Evolutionary conservation across 306 rosid genomes (phyloP).

Genomic region (Rubus parviflorus): DNA sequence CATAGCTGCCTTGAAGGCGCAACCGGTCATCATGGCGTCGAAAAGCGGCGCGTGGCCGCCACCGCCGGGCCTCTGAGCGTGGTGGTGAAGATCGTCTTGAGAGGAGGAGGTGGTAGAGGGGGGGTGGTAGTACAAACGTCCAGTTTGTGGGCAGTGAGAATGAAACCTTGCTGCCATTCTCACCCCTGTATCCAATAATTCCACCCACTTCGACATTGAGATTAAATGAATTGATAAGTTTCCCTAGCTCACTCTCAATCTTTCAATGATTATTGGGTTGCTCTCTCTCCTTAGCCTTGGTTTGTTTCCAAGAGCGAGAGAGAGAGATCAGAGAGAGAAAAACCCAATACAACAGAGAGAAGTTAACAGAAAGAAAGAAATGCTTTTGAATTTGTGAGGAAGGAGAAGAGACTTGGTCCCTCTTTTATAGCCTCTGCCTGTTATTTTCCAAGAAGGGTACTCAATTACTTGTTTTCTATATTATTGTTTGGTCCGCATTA

Average conservation of each 20-base stretch:
- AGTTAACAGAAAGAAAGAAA: background rate
- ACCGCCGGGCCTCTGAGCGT: background rate
- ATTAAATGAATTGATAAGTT: background rate
- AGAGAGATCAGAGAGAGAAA: background rate
- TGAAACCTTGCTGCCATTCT: conserved; percentile 60
- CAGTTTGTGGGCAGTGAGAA: conserved; percentile 56
- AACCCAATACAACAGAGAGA: background rate
- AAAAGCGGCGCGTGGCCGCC: background rate
- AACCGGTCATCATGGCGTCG: background rate
- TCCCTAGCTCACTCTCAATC: background rate
- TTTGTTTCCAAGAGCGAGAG: background rate
- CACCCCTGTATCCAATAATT: conserved; percentile 49
- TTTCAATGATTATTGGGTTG: background rate
- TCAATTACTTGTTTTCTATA: background rate
- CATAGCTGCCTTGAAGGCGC: conserved; percentile 18
- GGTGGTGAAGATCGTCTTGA: conserved; percentile 11
- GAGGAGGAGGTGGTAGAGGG: conserved; percentile 34
- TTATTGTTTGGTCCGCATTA: background rate
- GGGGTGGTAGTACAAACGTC: conserved; percentile 55
- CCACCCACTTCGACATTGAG: conserved; percentile 46
- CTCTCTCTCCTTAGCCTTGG: background rate
- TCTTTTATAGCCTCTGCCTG: background rate
- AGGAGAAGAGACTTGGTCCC: background rate
- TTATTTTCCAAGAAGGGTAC: background rate
- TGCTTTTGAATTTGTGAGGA: background rate